Evolutionary conservation across 352 stramenopile genomes (phyloP).

Genomic region (Halophytophthora batemanensis): DNA sequence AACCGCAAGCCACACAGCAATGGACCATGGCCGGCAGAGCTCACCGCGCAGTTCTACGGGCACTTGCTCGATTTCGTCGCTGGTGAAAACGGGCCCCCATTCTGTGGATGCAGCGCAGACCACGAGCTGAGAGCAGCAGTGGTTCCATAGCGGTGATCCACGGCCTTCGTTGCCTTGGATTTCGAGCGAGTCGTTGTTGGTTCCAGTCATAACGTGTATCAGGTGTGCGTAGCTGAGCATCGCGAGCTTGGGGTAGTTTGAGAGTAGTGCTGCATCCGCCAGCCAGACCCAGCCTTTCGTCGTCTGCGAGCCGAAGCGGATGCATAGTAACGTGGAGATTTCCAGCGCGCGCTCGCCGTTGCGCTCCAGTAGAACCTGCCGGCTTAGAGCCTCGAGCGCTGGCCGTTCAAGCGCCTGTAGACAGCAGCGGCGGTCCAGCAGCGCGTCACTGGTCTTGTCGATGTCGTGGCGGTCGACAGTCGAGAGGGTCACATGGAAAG

Average conservation of each 20-base stretch:
- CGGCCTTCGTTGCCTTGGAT: not conserved
- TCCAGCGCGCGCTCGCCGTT: conserved; percentile 18
- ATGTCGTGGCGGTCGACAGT: conserved; percentile 40
- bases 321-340: conserved; percentile 29
- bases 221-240: conserved; percentile 35
- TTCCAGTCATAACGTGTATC: conserved; percentile 5
- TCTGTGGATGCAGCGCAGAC: conserved; percentile 26
- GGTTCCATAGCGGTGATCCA: conserved; percentile 8
- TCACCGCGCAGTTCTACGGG: conserved; percentile 12
- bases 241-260: conserved; percentile 24
- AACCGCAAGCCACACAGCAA: conserved; percentile 11
- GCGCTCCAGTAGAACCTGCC: conserved; percentile 29
- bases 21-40: conserved; percentile 24
- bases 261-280: conserved; percentile 24
- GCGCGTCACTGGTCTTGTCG: conserved; percentile 40
- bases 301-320: conserved; percentile 2
- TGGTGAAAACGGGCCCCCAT: conserved; percentile 29
- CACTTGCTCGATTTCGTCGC: conserved; percentile 28
- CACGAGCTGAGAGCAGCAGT: conserved; percentile 20
- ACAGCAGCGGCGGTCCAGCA: conserved; percentile 14
- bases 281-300: conserved; percentile 32
- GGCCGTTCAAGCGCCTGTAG: conserved; percentile 20
- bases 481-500: conserved; percentile 57
- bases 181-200: conserved; percentile 1
- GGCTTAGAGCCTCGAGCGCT: conserved; percentile 26